Evolutionary conservation across 2,329 filamentous ascomycete genomes (phyloP), one percentile per base, ranked within the genome.

Genomic region (Pseudopyrenochaeta lycopersici): DNA sequence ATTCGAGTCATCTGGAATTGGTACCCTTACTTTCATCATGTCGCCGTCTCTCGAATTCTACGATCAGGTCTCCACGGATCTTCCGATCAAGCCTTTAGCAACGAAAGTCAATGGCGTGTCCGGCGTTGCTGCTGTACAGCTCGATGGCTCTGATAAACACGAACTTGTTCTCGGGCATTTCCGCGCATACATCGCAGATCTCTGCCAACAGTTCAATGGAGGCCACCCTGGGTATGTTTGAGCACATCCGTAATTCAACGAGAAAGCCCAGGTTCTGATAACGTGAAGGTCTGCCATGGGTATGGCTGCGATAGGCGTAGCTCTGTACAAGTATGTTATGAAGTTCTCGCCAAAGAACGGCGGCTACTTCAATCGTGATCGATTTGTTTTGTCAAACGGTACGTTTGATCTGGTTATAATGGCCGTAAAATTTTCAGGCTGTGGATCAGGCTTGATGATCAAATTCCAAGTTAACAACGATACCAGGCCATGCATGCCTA

Each of bases 291-390:
- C 56, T 18, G 83, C 82, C 15, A 86, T 87, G 68, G 84, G 84
- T 32, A 87, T 87, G 77, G 85, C 84, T 18, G 85, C 83, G 3
- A 87, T 88, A 49, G 85, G 85, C 9, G 76, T 88, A 18, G 82
- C 85, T 0, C 68, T 88, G 2, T 88, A 82, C 80, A 88, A 86
- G 62, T 86, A 88, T 64, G 77, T 78, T 4, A 88, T 88, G 86
- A 77, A 78, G 40, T 88, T 86, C 63, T 80, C 82, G 2, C 85
- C 85, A 0, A 72, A 75, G n/a, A 81, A 81, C 35, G 81, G 83
- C 7, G 65, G 78, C 36, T 88, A 77, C 68, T 87, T 88, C 76
- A 86, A 88, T 68, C 78, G 85, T 31, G 85, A 88, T 60, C 81
- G 85, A 18, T 88, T 88, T 62, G 82, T 88, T 6, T 77, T 88